Evolutionary conservation across 495 filamentous ascomycete species (phyloP), one percentile per base, ranked within the genome.

Genomic region (Massariosphaeria phaeospora): DNA sequence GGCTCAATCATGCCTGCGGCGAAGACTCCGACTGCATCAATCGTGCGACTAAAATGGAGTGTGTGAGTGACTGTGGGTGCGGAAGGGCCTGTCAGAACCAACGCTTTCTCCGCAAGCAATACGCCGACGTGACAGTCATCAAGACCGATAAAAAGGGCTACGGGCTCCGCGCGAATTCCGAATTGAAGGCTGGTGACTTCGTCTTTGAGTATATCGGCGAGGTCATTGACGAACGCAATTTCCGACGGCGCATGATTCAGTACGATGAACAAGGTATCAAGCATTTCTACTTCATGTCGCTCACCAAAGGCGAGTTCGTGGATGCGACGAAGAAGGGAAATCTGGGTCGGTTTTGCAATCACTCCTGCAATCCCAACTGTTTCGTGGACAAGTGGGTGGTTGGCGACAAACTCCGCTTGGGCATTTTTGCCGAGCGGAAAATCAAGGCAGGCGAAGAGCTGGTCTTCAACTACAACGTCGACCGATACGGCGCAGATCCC

Each of bases 381-480:
- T 97, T 93, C 71, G 91, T 97, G 57, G 93, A 99, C 74, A 99
- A 99, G 69, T 99, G 93, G 93, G 89, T 99, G 42, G 91, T 97
- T 30, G 90, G 91, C n/a, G 87, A 94, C 64, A 96, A 96, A 73
- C 72, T 96, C 67, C 91, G 93, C 64, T 97, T 99, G 93, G 93
- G 93, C 55, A 97, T 99, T 59, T 99, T 99, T 73, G 89, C 93
- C 62, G 80, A 86, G 73, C 88, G 90, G 55, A 76, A 79, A 64
- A 86, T 99, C 62, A 80, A 83, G 61, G 82, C 85, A 1, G 94
- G 93, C 34, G 93, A 99, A 69, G 93, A 99, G 68, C 76, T 99
- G 27, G 90, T 95, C n/a, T 99, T 99, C 76, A 96, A 99, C 74
- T 99, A 99, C 78, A 99, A 99, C 60, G 93, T 99, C 48, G 93